phyloP scores from a whole-genome alignment of 768 basidiomycete species.

The Calvatia gigantea region DNA sequence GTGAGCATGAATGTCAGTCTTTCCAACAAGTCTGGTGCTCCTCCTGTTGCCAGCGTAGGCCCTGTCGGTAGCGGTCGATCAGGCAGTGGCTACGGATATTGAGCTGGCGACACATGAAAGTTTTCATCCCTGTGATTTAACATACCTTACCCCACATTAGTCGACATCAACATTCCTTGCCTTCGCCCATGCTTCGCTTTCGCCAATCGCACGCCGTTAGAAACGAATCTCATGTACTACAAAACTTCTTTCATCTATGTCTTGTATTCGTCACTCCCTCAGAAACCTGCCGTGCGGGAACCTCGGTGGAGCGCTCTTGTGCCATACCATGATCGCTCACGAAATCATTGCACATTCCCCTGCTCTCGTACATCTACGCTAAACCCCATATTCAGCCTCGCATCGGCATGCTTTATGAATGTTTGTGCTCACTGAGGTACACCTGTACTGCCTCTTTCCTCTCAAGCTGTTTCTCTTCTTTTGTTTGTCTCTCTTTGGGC shows the following conservation, averaged over 20 bases:
- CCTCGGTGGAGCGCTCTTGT: constrained; percentile 10
- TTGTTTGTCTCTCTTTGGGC: constrained; percentile 16
- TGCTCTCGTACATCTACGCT: constrained; percentile 3
- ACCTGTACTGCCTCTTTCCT: constrained; percentile 7
- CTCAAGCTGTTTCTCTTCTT: constrained; percentile 1
- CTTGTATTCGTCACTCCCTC: constrained; percentile 7
- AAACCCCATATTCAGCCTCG: constrained; percentile 9
- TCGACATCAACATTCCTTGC: constrained; percentile 11
- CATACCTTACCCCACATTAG: constrained; percentile 9
- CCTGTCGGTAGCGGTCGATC: constrained; percentile 15
- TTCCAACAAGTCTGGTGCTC: constrained; percentile 23
- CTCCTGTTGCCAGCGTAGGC: constrained; percentile 12
- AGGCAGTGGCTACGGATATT: constrained; percentile 27
- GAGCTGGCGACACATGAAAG: constrained; percentile 1
- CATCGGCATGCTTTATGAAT: background rate
- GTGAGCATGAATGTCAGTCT: constrained; percentile 46
- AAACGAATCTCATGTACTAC: constrained; percentile 6
- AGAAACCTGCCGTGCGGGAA: constrained; percentile 13
- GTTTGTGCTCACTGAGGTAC: constrained; percentile 1
- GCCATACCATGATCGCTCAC: constrained; percentile 4
- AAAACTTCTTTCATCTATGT: background rate
- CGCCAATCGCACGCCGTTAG: constrained; percentile 6
- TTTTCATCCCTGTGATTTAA: background rate
- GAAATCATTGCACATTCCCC: constrained; percentile 9
- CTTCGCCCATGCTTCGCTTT: background rate